Evolutionary conservation across 495 filamentous ascomycete genomes (phyloP), one percentile per base, ranked within the genome.

Genomic region (Lepraria neglecta): DNA sequence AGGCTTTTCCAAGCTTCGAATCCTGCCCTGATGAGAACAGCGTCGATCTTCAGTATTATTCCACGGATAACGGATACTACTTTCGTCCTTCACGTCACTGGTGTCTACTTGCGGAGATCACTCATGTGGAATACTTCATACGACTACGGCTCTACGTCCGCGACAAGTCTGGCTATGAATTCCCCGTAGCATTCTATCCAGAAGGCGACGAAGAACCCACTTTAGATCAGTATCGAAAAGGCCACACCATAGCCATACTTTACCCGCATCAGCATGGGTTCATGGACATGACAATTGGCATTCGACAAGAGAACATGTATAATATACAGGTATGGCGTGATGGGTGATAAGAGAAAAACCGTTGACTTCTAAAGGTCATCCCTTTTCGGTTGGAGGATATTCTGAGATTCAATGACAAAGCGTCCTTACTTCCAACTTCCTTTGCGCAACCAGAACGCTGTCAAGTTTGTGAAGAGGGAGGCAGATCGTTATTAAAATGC

Each of bases 201-300:
- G 56, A 46, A 24, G 56, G 35, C 14, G 19, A 43, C 17, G 19
- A 46, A 43, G 24, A 43, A 21, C 6, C 35, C 40, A 9, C 17
- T 24, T 3, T 45, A 15, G 19, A 43, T 43, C 21, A 58, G 31
- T 58, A 58, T 43, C 19, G 30, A 58, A 43, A 43, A 35, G 56
- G 56, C 33, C 38, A 46, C 30, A 58, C 56, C 6, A 31, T 58
- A 19, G 56, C 56, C 15, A 58, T 58, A 21, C 40, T 58, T 31
- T 58, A 58, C 19, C 40, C 56, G 15, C 56, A 47, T 24, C 56
- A 47, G 56, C 40, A 58, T 45, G 35, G 15, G 15, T 58, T 58
- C 56, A 24, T 58, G 56, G 40, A 47, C 15, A 58, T 58, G 56
- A 58, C 56, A 24, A 35, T 58, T 24, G 56, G 56, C 2, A 30